phyloP scores from a whole-genome alignment of 2,329 filamentous ascomycete species.

The Fusarium incarnatum region DNA sequence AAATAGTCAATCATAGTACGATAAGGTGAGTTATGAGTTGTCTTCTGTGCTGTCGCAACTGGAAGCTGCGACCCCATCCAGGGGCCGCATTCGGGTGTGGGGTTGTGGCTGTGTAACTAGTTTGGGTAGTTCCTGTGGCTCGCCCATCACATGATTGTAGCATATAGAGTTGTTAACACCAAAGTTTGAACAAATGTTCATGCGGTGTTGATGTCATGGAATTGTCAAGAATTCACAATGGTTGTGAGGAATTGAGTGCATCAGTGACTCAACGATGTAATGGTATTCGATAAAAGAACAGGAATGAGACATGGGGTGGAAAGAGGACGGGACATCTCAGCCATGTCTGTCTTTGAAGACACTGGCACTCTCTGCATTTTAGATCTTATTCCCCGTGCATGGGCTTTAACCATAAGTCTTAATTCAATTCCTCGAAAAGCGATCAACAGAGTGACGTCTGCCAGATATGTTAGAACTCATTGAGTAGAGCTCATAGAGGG shows the following conservation, averaged over 20 bases:
- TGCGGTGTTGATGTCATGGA: background rate
- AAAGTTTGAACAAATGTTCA: background rate
- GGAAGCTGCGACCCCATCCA: constrained; percentile 33
- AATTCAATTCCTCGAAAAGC: too few species aligned
- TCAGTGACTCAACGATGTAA: background rate
- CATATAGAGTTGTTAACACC: background rate
- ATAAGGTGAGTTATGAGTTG: constrained; percentile 21
- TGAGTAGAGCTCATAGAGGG: too few species aligned
- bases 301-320: background rate
- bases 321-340: background rate
- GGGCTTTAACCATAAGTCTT: background rate
- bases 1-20: constrained; percentile 44
- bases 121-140: constrained; percentile 24
- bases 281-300: background rate
- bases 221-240: background rate
- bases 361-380: background rate
- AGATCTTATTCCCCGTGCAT: background rate
- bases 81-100: constrained; percentile 45
- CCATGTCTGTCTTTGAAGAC: constrained; percentile 4
- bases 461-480: too few species aligned
- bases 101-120: constrained; percentile 38
- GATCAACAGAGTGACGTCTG: too few species aligned
- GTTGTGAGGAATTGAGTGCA: background rate
- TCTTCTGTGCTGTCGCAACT: constrained; percentile 42
- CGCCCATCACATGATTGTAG: constrained; percentile 26